phyloP scores from a whole-genome alignment of 2,329 filamentous ascomycete species.

The Nemania sp. region DNA sequence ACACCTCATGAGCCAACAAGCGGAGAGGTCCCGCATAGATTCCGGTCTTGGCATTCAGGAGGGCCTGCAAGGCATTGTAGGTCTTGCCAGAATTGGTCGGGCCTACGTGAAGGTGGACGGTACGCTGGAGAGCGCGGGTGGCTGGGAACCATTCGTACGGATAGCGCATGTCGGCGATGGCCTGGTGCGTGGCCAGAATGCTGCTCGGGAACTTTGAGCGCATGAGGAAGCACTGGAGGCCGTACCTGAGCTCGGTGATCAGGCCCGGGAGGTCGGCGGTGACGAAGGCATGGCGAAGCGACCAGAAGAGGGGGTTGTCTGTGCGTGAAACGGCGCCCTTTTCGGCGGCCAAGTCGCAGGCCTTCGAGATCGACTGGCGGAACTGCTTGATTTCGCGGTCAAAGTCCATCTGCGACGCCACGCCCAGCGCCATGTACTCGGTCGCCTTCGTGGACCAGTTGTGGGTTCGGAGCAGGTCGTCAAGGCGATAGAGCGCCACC shows the following conservation, averaged over 20 bases:
- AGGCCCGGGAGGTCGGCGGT: constrained; percentile 55
- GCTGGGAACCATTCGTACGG: constrained; percentile 91
- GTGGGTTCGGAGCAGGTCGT: constrained; percentile 40
- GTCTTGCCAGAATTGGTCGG: constrained; percentile 99
- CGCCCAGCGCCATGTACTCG: constrained; percentile 41
- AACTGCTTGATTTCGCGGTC: constrained; percentile 51
- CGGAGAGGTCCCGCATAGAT: constrained; percentile 91
- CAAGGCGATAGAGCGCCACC: constrained; percentile 40
- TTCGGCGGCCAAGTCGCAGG: constrained; percentile 49
- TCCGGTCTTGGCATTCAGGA: constrained; percentile 75
- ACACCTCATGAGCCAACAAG: constrained; percentile 92
- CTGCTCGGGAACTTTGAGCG: constrained; percentile 59
- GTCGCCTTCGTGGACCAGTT: constrained; percentile 31
- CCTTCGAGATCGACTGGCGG: constrained; percentile 47
- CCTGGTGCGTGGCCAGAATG: constrained; percentile 61
- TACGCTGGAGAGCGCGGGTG: constrained; percentile 78
- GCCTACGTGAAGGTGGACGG: constrained; percentile 89
- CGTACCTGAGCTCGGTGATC: constrained; percentile 62
- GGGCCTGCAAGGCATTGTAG: constrained; percentile 83
- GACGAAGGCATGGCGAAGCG: constrained; percentile 63
- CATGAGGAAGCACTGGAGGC: constrained; percentile 68
- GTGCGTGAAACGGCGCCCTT: constrained; percentile 42
- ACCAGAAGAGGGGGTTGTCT: constrained; percentile 60
- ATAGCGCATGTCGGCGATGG: constrained; percentile 80
- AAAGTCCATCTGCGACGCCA: constrained; percentile 47